These are phyloP conservation scores for Favolaschia claudopus DNA, from an alignment of 768 basidiomycete species.

Conservation along the genomic window DNA sequence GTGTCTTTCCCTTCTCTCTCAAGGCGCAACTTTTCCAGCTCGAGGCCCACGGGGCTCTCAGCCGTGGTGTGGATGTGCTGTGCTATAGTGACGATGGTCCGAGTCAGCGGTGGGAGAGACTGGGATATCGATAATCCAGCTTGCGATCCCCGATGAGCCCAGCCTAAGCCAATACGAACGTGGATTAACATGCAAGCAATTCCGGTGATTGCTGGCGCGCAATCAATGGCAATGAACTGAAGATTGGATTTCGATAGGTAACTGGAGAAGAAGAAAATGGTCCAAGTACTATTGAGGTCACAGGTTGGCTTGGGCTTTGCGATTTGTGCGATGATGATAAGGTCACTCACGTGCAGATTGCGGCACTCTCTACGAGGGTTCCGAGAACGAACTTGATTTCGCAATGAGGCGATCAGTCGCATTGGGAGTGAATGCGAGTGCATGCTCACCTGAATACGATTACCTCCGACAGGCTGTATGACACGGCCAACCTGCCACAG, in stretches of 20 bases:
- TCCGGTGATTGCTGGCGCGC: constrained; percentile 20
- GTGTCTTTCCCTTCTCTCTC: no score
- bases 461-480: neutral
- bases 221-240: constrained; percentile 25
- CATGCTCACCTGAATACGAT: neutral
- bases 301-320: neutral
- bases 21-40: no score
- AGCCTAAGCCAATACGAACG: constrained; percentile 31
- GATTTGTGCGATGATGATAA: neutral
- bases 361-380: neutral
- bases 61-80: no score
- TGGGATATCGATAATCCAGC: no score
- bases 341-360: neutral
- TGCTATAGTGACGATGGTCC: no score
- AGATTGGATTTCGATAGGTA: constrained; percentile 22
- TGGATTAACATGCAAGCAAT: constrained; percentile 34
- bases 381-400: neutral
- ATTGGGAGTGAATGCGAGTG: neutral
- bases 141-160: no score
- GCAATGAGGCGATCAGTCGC: no score
- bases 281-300: constrained; percentile 30
- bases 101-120: no score
- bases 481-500: neutral
- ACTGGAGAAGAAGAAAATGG: constrained; percentile 21
- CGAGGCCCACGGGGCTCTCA: no score